Base-by-base conservation (phyloP, 768 basidiomycete genomes). In the Lactarius deliciosus region DNA sequence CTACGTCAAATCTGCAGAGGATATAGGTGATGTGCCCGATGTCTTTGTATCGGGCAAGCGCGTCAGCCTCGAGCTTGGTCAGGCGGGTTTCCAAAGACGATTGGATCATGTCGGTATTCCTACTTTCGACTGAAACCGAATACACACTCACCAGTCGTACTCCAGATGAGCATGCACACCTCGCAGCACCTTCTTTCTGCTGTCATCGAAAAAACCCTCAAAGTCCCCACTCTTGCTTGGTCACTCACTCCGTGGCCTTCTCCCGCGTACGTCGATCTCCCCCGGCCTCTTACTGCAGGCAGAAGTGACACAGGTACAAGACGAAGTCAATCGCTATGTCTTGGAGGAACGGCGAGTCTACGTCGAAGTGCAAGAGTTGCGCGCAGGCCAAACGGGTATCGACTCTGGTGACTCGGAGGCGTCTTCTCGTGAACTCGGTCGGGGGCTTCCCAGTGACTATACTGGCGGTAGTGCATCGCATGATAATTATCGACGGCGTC, bases 181-280 rank as follows among this genome's bases (percentile, higher is more conserved):
- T 88, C 89, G 0, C 92, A 94, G 72, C 92, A 93, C 68, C 80
- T 92, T 54, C 82, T 94, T 28, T 92, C 91, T 16, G 90, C 91
- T 0, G 80, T 92, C n/a, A 80, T 94, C 5, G 90, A 93, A 72
- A 79, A 81, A 28, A 78, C 77, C 4, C 79, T 91, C 45, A 75
- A 83, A 38, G 79, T 92, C 32, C 85, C 86, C 8, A 94, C 92
- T 2, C 81, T 92, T 25, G 88, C 89, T 2, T 94, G 92, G 92
- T 89, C 90, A n/a, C 79, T 93, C 64, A 87, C 88, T 0, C 77
- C 80, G 20, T 85, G 80, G 69, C 90, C 92, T 8, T 75, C 81
- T 7, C 88, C 89, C 0, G 88, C 84, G 71, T 93, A 94, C 73
- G 82, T 94, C 43, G 91, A 94, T 75, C 78, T 94, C 16, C 84